These are phyloP conservation scores for Leccinum variicolor DNA, from an alignment of 768 basidiomycete genomes.

Conservation along the genomic window DNA sequence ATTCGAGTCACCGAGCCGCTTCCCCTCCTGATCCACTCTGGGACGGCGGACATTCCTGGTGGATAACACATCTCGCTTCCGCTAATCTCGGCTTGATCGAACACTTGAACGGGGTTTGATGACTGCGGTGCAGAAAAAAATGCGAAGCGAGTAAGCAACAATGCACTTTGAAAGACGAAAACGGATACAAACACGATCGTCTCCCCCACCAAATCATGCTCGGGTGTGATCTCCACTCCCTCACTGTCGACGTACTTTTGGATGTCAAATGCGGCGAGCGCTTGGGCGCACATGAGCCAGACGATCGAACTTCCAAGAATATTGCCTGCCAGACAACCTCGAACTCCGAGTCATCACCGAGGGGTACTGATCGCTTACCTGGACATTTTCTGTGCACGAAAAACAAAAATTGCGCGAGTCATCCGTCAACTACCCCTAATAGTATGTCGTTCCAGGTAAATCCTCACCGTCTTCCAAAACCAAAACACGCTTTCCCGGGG, in stretches of 20 bases:
- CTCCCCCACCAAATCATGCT: slow-evolving; percentile 32
- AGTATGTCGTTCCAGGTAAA: neutral
- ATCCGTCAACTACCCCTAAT: neutral
- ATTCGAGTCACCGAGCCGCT: too few species aligned
- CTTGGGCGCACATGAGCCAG: slow-evolving; percentile 19
- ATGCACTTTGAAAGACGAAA: neutral
- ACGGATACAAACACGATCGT: slow-evolving; percentile 2
- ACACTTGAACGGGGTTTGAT: neutral
- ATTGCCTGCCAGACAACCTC: neutral
- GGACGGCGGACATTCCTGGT: neutral
- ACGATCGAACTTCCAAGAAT: neutral
- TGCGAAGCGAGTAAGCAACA: neutral
- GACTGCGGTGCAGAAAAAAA: neutral
- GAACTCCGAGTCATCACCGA: neutral
- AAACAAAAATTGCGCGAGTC: too few species aligned
- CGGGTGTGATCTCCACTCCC: slow-evolving; percentile 41
- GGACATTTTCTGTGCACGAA: slow-evolving; percentile 8
- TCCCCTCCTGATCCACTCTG: too few species aligned
- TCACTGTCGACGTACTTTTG: slow-evolving; percentile 35
- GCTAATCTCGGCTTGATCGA: neutral
- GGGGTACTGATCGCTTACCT: neutral
- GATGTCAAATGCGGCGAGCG: slow-evolving; percentile 45
- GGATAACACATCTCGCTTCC: neutral
- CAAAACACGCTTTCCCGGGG: slow-evolving; percentile 13
- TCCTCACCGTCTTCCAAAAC: slow-evolving; percentile 18